These are phyloP conservation scores for Zopfia rhizophila DNA, from an alignment of 2,329 filamentous ascomycete genomes.

Conservation along the genomic window DNA sequence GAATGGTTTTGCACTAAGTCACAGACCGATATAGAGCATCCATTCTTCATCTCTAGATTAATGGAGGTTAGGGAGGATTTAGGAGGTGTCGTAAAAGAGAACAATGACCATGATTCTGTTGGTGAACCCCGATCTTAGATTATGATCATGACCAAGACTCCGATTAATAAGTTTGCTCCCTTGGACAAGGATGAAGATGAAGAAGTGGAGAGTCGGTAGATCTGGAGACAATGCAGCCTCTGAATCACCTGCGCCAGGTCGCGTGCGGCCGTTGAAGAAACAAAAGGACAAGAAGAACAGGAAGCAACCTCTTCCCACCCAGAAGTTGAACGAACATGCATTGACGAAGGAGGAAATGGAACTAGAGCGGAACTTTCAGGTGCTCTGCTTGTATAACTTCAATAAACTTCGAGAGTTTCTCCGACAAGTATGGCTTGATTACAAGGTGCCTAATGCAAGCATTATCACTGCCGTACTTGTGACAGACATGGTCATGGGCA, in stretches of 20 bases:
- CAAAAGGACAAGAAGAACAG: too few species aligned
- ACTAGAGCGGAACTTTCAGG: constrained; percentile 23
- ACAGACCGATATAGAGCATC: constrained; percentile 20
- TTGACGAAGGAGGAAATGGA: constrained; percentile 19
- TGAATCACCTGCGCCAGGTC: too few species aligned
- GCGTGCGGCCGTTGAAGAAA: too few species aligned
- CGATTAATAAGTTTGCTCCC: too few species aligned
- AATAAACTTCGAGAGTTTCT: constrained; percentile 22
- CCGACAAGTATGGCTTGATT: constrained; percentile 20
- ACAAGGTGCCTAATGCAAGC: constrained; percentile 13
- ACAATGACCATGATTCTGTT: too few species aligned
- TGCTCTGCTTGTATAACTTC: constrained; percentile 29
- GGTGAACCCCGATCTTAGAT: too few species aligned
- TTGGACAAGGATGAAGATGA: background rate
- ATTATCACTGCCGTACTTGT: constrained; percentile 24
- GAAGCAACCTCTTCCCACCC: too few species aligned
- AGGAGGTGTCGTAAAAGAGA: too few species aligned
- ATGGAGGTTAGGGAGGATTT: constrained; percentile 6
- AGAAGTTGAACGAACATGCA: background rate
- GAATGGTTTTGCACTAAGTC: constrained; percentile 17
- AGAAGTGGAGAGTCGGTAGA: too few species aligned
- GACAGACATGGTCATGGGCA: constrained; percentile 26
- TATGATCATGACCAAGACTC: too few species aligned
- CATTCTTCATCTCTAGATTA: constrained; percentile 17
- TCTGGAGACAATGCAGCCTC: too few species aligned